Evolutionary conservation across 106 monocot genomes (phyloP).

Genomic region (Allium fistulosum): DNA sequence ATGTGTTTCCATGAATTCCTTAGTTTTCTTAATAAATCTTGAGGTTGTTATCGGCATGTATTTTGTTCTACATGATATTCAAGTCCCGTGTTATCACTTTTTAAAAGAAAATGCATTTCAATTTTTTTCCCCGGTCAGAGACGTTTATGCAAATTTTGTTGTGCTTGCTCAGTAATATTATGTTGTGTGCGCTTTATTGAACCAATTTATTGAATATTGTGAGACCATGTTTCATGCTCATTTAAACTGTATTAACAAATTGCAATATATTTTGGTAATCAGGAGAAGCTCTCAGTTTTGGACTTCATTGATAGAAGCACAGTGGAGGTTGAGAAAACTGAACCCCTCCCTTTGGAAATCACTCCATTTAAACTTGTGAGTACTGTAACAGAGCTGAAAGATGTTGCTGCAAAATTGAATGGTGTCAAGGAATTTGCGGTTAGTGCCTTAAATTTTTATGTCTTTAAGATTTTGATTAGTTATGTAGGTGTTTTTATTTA

Average conservation of each 20-base stretch:
- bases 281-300: conserved; percentile 67
- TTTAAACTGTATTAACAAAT: neutral
- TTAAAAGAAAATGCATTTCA: no score
- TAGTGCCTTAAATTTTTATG: conserved; percentile 10
- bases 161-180: no score
- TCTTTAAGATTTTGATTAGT: neutral
- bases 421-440: conserved; percentile 87
- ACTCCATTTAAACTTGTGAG: conserved; percentile 91
- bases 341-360: conserved; percentile 54
- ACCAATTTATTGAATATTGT: no score
- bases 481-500: no score
- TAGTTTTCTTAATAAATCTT: no score
- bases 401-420: conserved; percentile 63
- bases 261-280: conserved; percentile 11
- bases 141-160: no score
- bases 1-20: no score
- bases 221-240: neutral
- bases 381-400: conserved; percentile 63
- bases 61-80: no score
- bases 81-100: no score
- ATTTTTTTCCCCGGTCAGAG: no score
- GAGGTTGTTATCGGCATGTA: no score
- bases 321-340: conserved; percentile 37
- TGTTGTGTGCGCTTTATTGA: no score
- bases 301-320: conserved; percentile 67